Percentiles rank a stretch among this genome's conserved stretches.
phyloP scores from a whole-genome alignment of 768 basidiomycete genomes.

The Dictyophora rubrovolvata region DNA sequence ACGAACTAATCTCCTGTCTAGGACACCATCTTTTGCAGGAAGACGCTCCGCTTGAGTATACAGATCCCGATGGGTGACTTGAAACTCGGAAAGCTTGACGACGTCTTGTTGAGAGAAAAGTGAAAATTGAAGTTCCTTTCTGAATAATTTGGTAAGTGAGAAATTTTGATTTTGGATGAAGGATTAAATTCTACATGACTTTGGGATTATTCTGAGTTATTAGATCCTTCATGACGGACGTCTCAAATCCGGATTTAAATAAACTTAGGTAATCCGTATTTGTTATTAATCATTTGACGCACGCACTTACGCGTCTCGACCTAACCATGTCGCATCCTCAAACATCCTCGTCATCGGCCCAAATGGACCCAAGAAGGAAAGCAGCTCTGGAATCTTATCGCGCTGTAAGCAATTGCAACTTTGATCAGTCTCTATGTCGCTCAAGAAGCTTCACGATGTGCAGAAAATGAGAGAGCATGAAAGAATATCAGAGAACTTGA shows the following conservation, averaged over 20 bases:
- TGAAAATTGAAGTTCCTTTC: constrained; percentile 94
- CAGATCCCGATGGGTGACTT: constrained; percentile 86
- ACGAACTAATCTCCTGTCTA: constrained; percentile 82
- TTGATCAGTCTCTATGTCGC: background rate
- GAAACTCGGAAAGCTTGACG: constrained; percentile 91
- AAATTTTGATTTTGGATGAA: constrained; percentile 6
- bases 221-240: constrained; percentile 61
- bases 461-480: constrained; percentile 96
- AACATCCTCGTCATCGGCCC: constrained; percentile 46
- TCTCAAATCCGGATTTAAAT: too few relatives aligned
- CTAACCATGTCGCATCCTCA: constrained; percentile 8
- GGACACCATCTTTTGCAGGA: constrained; percentile 84
- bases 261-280: background rate
- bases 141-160: constrained; percentile 26
- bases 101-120: constrained; percentile 90
- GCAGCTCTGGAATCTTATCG: constrained; percentile 72
- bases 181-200: constrained; percentile 50
- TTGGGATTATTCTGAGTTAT: constrained; percentile 73
- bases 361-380: constrained; percentile 60
- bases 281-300: background rate
- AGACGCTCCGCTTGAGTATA: constrained; percentile 77
- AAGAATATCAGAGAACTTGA: constrained; percentile 73
- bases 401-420: constrained; percentile 35
- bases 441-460: constrained; percentile 7
- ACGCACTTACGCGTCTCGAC: constrained; percentile 5